Percentiles rank a stretch among this genome's conserved stretches.
Evolutionary conservation across 2,329 filamentous ascomycete genomes (phyloP).

Genomic region (Colletotrichum sp.): DNA sequence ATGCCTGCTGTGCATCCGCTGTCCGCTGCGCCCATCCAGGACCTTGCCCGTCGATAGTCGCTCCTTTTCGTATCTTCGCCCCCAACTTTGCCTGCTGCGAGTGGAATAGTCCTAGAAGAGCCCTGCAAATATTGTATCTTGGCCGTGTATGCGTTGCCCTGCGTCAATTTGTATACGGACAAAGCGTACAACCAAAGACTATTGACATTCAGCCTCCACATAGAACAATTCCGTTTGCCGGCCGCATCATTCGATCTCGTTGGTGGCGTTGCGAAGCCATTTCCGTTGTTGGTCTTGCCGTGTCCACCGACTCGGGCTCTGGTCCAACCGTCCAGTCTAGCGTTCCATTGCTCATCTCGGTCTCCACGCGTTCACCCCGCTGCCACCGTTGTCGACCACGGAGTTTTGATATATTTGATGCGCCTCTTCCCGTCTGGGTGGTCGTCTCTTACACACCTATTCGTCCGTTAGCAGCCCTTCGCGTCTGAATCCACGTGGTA

Average conservation of each 20-base stretch:
- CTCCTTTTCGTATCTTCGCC: neutral
- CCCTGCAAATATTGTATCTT: conserved; percentile 1
- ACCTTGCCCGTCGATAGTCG: neutral
- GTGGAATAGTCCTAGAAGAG: neutral
- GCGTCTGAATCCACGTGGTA: conserved; percentile 9
- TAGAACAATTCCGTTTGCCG: neutral
- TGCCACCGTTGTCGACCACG: neutral
- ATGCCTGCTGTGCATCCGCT: neutral
- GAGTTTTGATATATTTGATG: conserved; percentile 6
- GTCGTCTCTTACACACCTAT: neutral
- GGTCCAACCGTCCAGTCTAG: neutral
- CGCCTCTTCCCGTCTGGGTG: neutral
- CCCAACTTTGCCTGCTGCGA: neutral
- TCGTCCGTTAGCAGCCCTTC: neutral
- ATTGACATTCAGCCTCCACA: neutral
- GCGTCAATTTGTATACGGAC: neutral
- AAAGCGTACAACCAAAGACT: neutral
- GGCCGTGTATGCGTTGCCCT: conserved; percentile 1
- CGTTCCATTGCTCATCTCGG: conserved; percentile 11
- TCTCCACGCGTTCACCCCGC: conserved; percentile 5
- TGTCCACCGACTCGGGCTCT: neutral
- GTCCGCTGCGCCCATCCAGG: neutral
- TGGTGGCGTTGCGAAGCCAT: conserved; percentile 1
- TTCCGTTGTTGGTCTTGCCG: neutral
- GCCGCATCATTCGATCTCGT: neutral